phyloP scores from a whole-genome alignment of 208 protist species.

The Trypanosoma vivax region DNA sequence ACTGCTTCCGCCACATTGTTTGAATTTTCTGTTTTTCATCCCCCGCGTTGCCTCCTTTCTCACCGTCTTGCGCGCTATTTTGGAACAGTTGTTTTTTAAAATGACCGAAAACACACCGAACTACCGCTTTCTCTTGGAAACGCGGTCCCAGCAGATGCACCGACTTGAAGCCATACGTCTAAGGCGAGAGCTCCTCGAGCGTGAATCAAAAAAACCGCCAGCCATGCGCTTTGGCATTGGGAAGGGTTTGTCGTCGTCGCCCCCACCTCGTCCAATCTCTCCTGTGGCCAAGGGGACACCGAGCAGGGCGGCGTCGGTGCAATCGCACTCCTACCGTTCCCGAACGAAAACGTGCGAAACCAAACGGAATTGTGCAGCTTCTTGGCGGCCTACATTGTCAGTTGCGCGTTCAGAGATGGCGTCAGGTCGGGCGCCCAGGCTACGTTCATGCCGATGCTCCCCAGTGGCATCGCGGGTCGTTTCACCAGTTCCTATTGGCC shows the following conservation, averaged over 20 bases:
- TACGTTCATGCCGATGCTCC: constrained; percentile 9
- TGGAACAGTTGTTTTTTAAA: too few relatives aligned
- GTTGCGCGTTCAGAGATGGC: too few relatives aligned
- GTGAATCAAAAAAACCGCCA: constrained; percentile 32
- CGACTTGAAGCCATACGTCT: constrained; percentile 56
- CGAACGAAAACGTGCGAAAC: too few relatives aligned
- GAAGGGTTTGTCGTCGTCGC: neutral
- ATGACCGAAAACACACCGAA: constrained; percentile 11
- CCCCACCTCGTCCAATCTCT: neutral
- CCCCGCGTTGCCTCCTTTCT: too few relatives aligned
- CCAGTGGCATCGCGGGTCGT: neutral
- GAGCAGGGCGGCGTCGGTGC: too few relatives aligned
- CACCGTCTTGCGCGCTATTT: too few relatives aligned
- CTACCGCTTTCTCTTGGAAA: constrained; percentile 53
- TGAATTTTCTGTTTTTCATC: too few relatives aligned
- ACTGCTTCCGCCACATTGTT: too few relatives aligned
- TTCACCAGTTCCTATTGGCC: neutral
- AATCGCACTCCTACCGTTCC: too few relatives aligned
- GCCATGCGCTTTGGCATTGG: constrained; percentile 61
- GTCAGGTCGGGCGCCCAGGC: neutral
- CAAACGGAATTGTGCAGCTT: too few relatives aligned
- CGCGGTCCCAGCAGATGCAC: constrained; percentile 62
- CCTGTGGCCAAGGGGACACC: neutral
- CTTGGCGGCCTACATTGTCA: too few relatives aligned
- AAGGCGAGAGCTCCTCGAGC: constrained; percentile 41